A percentile compares a stretch with the other conserved stretches of the same genome.
Evolutionary conservation across 2,329 filamentous ascomycete species (phyloP).

Genomic region (Cytospora paraplurivora): DNA sequence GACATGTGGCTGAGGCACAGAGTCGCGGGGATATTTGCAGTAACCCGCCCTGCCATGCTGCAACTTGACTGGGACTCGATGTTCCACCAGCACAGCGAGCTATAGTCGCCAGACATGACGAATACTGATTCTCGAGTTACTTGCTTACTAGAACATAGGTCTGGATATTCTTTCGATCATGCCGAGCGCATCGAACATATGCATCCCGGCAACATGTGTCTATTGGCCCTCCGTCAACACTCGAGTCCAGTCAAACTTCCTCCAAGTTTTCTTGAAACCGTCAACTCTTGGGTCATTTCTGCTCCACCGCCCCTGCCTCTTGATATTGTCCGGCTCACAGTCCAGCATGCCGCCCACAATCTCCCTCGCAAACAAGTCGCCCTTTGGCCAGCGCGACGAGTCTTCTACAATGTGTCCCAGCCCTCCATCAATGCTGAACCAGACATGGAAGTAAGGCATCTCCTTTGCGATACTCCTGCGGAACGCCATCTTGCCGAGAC

Average conservation of each 20-base stretch:
- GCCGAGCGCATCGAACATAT: too few relatives aligned
- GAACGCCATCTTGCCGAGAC: constrained; percentile 80
- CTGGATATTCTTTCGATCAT: too few relatives aligned
- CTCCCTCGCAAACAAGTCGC: constrained; percentile 91
- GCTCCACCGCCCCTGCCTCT: constrained; percentile 86
- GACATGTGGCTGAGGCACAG: too few relatives aligned
- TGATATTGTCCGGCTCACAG: constrained; percentile 77
- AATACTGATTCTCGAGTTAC: too few relatives aligned
- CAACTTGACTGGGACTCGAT: too few relatives aligned
- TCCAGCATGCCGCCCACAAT: constrained; percentile 92
- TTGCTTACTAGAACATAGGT: too few relatives aligned
- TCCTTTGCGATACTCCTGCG: constrained; percentile 83
- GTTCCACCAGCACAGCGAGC: too few relatives aligned
- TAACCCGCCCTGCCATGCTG: too few relatives aligned
- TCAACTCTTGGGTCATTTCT: constrained; percentile 71
- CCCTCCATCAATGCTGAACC: constrained; percentile 91
- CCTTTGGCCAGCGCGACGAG: constrained; percentile 78
- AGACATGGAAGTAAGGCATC: constrained; percentile 98
- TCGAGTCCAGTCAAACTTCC: constrained; percentile 85
- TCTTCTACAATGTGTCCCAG: constrained; percentile 93
- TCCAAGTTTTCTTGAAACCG: constrained; percentile 81
- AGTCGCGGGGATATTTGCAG: too few relatives aligned
- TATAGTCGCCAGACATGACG: too few relatives aligned
- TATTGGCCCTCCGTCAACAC: constrained; percentile 49
- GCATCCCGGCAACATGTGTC: not conserved